Percentiles rank a stretch among this genome's conserved stretches.
Evolutionary conservation across 768 basidiomycete species (phyloP).

Genomic region (Lepiota venenata): DNA sequence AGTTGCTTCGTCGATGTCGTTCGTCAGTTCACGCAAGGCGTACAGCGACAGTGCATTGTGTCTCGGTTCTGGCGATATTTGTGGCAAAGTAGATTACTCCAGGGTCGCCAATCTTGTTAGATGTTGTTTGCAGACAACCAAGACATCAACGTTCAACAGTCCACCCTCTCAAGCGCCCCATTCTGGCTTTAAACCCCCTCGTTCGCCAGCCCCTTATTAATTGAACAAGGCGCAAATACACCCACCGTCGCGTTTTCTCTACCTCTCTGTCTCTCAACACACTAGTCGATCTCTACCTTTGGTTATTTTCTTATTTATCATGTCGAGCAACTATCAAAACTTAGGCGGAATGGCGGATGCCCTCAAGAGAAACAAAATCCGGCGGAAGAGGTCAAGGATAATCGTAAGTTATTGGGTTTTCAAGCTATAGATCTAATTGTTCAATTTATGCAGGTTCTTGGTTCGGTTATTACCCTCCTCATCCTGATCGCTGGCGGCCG

Average conservation of each 20-base stretch:
- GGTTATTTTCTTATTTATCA: constrained; percentile 9
- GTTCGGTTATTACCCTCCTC: constrained; percentile 41
- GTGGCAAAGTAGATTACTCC: not conserved
- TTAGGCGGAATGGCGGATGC: constrained; percentile 20
- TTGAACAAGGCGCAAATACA: not conserved
- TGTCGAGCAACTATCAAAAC: constrained; percentile 16
- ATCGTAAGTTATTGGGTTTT: constrained; percentile 43
- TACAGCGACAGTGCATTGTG: no score
- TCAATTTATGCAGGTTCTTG: constrained; percentile 42
- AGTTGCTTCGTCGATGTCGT: not conserved
- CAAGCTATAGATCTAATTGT: not conserved
- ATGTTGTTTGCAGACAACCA: not conserved
- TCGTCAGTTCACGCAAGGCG: not conserved
- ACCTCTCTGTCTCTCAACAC: not conserved
- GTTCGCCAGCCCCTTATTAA: no score
- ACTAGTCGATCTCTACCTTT: constrained; percentile 9
- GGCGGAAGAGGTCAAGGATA: constrained; percentile 44
- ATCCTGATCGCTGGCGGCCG: constrained; percentile 53
- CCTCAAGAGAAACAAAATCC: constrained; percentile 27
- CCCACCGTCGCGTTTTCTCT: not conserved
- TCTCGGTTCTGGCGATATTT: no score
- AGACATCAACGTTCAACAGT: not conserved
- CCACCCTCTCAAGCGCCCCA: not conserved
- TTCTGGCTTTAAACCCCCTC: not conserved
- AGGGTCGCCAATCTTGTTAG: not conserved